These are phyloP conservation scores for Trypanosoma caninum DNA, from an alignment of 208 protist species.

Conservation along the genomic window DNA sequence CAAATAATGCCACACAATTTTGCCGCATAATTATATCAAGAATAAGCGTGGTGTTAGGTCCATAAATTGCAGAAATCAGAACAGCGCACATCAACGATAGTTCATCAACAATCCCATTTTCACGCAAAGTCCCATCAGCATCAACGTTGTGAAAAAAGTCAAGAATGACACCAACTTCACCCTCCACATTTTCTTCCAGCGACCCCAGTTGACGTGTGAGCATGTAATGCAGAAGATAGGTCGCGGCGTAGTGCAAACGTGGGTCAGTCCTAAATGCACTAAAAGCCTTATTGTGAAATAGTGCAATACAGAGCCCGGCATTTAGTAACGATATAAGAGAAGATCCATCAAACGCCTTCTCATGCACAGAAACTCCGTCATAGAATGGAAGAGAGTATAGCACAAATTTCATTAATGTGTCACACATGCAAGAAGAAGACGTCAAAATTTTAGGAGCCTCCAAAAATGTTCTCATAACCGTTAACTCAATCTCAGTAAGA, in stretches of 20 bases:
- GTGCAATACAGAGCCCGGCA: conserved; percentile 35
- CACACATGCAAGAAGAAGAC: conserved; percentile 20
- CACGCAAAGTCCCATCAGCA: background rate
- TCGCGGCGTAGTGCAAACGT: conserved; percentile 9
- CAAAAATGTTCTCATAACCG: conserved; percentile 34
- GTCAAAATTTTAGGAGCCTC: conserved; percentile 10
- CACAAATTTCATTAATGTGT: conserved; percentile 23
- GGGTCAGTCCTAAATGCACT: conserved; percentile 21
- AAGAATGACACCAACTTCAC: conserved; percentile 22
- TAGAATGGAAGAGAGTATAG: conserved; percentile 12
- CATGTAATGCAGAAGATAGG: conserved; percentile 25
- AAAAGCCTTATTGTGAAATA: conserved; percentile 36
- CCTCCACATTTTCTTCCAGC: conserved; percentile 12
- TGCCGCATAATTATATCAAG: conserved; percentile 8
- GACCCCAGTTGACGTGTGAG: conserved; percentile 4
- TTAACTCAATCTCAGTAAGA: conserved; percentile 21
- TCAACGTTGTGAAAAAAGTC: conserved; percentile 13
- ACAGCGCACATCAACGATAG: conserved; percentile 8
- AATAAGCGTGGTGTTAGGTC: conserved; percentile 11
- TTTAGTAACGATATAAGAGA: conserved; percentile 31
- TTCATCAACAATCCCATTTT: background rate
- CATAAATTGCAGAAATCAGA: conserved; percentile 15
- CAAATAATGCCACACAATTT: conserved; percentile 16
- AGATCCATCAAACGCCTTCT: conserved; percentile 3
- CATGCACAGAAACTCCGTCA: background rate